Evolutionary conservation across 73 alveolate species (phyloP).

Genomic region (Loxodes magnus): DNA sequence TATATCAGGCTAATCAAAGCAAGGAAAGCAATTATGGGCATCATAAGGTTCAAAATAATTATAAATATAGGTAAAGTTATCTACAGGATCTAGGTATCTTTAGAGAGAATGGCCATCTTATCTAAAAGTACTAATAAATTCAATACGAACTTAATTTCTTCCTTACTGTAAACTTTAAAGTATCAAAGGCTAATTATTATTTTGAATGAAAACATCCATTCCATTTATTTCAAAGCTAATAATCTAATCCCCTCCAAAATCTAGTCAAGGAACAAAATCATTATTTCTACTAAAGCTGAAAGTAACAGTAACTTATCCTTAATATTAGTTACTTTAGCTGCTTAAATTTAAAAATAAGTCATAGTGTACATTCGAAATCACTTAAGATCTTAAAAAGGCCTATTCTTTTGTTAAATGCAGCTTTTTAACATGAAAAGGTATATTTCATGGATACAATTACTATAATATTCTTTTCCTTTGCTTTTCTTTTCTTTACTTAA

Average conservation of each 20-base stretch:
- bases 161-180: not conserved
- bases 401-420: too few relatives aligned
- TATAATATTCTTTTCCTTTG: too few relatives aligned
- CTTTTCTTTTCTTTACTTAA: too few relatives aligned
- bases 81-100: conserved; percentile 67
- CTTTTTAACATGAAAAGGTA: too few relatives aligned
- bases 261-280: not conserved
- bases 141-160: conserved; percentile 1
- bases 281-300: too few relatives aligned
- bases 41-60: conserved; percentile 76
- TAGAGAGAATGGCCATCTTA: conserved; percentile 75
- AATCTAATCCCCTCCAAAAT: not conserved
- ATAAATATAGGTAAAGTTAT: conserved; percentile 68
- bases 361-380: too few relatives aligned
- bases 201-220: not conserved
- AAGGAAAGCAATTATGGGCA: conserved; percentile 64
- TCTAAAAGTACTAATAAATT: conserved; percentile 21
- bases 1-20: conserved; percentile 78
- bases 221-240: not conserved
- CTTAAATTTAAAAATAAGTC: too few relatives aligned
- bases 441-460: too few relatives aligned
- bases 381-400: too few relatives aligned
- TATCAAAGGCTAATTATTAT: not conserved
- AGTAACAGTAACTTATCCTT: too few relatives aligned
- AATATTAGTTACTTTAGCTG: too few relatives aligned